Base-by-base conservation (phyloP, 2,329 filamentous ascomycete genomes). In the Arthrobotrys conoides region DNA sequence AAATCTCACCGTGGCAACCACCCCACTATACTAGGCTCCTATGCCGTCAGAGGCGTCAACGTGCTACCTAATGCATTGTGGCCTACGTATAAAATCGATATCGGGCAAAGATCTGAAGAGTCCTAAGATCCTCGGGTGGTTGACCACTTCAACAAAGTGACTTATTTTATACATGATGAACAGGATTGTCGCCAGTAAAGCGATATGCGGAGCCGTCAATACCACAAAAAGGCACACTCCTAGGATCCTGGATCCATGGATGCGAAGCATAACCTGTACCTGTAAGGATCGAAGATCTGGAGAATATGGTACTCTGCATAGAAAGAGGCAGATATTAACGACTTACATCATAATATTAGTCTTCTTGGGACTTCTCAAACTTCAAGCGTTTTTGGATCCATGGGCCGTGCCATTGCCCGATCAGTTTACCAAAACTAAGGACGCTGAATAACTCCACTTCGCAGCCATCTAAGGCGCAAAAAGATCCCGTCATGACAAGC, bases 401-500 rank as follows among this genome's bases (percentile, higher is more conserved):
- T 20, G 44, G 44, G 20, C 48, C 48, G 51, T 5, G 3, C 27
- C 27, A 6, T 6, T 30, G 27, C 6, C 27, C 27, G 27, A 14
- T 33, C 24, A 1, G 44, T 55, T 18, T 16, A 51, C 48, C 48
- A 51, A 36, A 55, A 18, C 51, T 10, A 14, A 27, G 44, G 16
- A 14, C 27, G 24, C 33, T 38, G 53, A 38, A 16, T 4, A 20
- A 10, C 38, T 41, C 38, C 38, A 41, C 53, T 38, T 18, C 27
- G 33, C 20, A 36, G 18, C 57, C 57, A 14, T 36, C 36, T 44
- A 33, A 61, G 14, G 57, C 53, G 57, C 18, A 16, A 59, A 61
- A 61, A 44, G 57, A 44, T 61, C 36, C 57, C 57, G 57, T 27
- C 20, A 61, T 44, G 57, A 44, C 57, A 41, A 44, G 57, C 57